Evolutionary conservation across 495 filamentous ascomycete genomes (phyloP), one percentile per base, ranked within the genome.

Genomic region (Penicillium turbatum): DNA sequence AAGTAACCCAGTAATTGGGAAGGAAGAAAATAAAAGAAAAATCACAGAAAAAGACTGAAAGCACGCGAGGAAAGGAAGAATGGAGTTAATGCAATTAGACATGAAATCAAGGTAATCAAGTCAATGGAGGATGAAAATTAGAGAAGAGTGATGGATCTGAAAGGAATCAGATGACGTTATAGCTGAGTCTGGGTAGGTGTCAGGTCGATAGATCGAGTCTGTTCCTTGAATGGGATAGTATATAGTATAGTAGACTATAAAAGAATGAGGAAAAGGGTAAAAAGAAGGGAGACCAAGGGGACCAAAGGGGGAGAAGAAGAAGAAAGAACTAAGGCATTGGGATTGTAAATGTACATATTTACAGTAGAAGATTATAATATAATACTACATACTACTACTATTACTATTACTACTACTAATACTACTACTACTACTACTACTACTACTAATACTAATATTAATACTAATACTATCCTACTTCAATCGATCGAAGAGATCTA

Each of bases 111-210:
- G n/a, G 41, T 26, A 56, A 30, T 44, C 17, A 53, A 30, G 46
- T 38, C 37, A 27, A 17, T 16, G 29, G n/a, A 37, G 50, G 63
- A 60, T n/a, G n/a, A n/a, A n/a, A n/a, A n/a, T n/a, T n/a, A n/a
- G n/a, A n/a, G n/a, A n/a, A 21, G 31, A n/a, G 31, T 58, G 58
- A 61, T 42, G 54, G 47, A 61, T 58, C 56, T 58, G 38, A 60
- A 50, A 38, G 49, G 26, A 38, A 21, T 30, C 42, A 49, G 48
- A 62, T 56, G 59, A 55, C 48, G 47, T 39, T 54, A 45, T 45
- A 57, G 55, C 46, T 38, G 32, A 45, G 35, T 6, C 13, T 37
- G 35, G 5, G n/a, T n/a, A n/a, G n/a, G 32, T n/a, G 40, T 41
- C 6, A 41, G 39, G 17, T 41, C 39, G 34, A 49, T 34, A 19